A percentile compares a stretch with the other conserved stretches of the same genome.
These are phyloP conservation scores for Candida boleticola DNA, from an alignment of 805 yeast genomes.

Conservation along the genomic window DNA sequence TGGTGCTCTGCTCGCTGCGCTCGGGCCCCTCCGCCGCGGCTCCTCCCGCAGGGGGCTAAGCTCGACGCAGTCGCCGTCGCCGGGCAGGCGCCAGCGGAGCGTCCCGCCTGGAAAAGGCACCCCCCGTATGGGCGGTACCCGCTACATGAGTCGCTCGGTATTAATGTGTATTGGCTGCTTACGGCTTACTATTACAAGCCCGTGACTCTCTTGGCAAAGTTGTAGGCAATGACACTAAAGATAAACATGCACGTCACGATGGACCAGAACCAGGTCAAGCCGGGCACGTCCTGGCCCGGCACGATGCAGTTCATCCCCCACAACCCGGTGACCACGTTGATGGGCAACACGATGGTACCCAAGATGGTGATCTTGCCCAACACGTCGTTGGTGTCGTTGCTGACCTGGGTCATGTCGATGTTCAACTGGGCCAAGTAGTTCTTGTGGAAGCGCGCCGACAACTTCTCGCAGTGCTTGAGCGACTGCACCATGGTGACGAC, in stretches of 20 bases:
- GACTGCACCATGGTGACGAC: constrained; percentile 96
- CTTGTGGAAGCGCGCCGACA: constrained; percentile 91
- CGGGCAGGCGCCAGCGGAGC: no score
- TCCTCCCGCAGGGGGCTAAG: no score
- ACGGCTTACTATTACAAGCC: constrained; percentile 38
- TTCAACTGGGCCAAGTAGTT: constrained; percentile 95
- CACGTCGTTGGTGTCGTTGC: constrained; percentile 95
- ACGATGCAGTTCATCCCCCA: constrained; percentile 99
- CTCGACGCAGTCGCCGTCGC: no score
- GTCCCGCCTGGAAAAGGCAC: no score
- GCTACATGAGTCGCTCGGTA: no score
- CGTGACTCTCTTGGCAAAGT: constrained; percentile 39
- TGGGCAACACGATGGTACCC: constrained; percentile 93
- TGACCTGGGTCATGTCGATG: constrained; percentile 95
- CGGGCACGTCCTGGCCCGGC: constrained; percentile 73
- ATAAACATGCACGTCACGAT: constrained; percentile 33
- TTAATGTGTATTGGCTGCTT: no score
- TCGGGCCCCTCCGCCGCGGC: no score
- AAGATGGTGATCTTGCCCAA: constrained; percentile 88
- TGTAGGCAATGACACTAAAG: constrained; percentile 37
- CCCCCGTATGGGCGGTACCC: no score
- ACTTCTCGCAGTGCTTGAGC: constrained; percentile 89
- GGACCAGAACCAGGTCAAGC: constrained; percentile 41
- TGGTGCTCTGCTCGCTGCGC: no score
- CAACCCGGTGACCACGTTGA: constrained; percentile 92